Percentiles rank a stretch among this genome's conserved stretches.
Evolutionary conservation across 2,329 filamentous ascomycete species (phyloP).

Genomic region (Ascochyta clinopodiicola): DNA sequence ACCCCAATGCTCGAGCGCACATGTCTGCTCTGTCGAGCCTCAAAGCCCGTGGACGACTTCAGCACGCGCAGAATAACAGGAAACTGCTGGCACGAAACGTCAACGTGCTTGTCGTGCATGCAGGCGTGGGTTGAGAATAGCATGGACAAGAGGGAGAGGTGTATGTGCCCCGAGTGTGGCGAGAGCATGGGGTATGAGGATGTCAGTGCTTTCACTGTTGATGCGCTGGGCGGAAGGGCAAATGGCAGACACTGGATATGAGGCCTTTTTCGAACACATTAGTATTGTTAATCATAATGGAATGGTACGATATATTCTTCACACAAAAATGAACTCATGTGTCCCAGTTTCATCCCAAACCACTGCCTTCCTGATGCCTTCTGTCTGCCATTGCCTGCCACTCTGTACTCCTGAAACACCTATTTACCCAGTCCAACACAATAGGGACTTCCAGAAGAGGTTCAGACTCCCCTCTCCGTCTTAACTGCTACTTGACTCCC

Average conservation of each 20-base stretch:
- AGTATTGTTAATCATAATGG: slow-evolving; percentile 17
- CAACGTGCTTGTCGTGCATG: slow-evolving; percentile 37
- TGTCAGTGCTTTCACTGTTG: slow-evolving; percentile 30
- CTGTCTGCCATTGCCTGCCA: slow-evolving; percentile 27
- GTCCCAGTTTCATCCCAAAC: slow-evolving; percentile 14
- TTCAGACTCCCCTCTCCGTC: slow-evolving; percentile 11
- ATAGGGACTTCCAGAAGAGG: slow-evolving; percentile 21
- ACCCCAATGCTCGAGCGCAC: slow-evolving; percentile 29
- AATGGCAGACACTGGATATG: slow-evolving; percentile 12
- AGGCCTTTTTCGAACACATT: not conserved
- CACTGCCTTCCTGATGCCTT: slow-evolving; percentile 22
- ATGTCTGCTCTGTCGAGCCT: slow-evolving; percentile 38
- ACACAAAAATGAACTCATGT: slow-evolving; percentile 20
- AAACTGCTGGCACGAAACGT: slow-evolving; percentile 38
- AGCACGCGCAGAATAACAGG: slow-evolving; percentile 29
- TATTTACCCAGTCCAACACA: slow-evolving; percentile 17
- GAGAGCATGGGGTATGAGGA: slow-evolving; percentile 35
- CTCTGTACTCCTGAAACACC: slow-evolving; percentile 16
- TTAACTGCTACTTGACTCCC: slow-evolving; percentile 1
- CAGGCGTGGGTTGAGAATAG: slow-evolving; percentile 34
- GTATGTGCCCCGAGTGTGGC: slow-evolving; percentile 41
- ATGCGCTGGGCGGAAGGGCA: slow-evolving; percentile 13
- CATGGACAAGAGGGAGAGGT: slow-evolving; percentile 26
- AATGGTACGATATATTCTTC: slow-evolving; percentile 6
- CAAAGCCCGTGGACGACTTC: slow-evolving; percentile 29